phyloP scores from a whole-genome alignment of 768 basidiomycete genomes.

The Mycena indigotica region DNA sequence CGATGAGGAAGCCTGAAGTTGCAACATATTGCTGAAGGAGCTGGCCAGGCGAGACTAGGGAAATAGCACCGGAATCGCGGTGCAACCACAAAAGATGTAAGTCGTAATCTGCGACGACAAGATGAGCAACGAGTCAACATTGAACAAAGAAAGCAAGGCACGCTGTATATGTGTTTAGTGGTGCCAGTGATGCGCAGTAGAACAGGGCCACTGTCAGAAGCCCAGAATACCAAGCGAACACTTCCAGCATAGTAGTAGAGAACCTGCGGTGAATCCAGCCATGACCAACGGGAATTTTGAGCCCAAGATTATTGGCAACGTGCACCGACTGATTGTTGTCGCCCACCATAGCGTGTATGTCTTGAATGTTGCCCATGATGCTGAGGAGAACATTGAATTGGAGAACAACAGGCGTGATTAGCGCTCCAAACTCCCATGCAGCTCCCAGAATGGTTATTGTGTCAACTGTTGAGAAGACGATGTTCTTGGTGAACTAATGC shows the following conservation, averaged over 20 bases:
- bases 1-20: too few relatives aligned
- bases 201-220: constrained; percentile 2
- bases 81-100: background rate
- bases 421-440: constrained; percentile 3
- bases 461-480: constrained; percentile 7
- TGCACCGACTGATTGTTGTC: constrained; percentile 38
- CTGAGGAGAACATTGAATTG: constrained; percentile 29
- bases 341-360: constrained; percentile 42
- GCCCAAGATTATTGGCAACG: constrained; percentile 43
- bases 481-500: constrained; percentile 14
- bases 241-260: background rate
- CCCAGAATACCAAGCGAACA: background rate
- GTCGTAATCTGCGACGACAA: background rate
- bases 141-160: constrained; percentile 15
- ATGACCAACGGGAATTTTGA: constrained; percentile 25
- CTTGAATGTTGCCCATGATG: constrained; percentile 40
- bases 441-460: constrained; percentile 1
- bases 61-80: background rate
- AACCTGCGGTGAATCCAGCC: background rate
- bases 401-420: background rate
- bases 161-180: constrained; percentile 9
- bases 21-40: too few relatives aligned
- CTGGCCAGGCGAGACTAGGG: too few relatives aligned
- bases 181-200: constrained; percentile 6
- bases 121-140: background rate